Evolutionary conservation across 176 grass and related monocot species (phyloP), one percentile per base, ranked within the genome.

Genomic region (Oryza longistaminata): DNA sequence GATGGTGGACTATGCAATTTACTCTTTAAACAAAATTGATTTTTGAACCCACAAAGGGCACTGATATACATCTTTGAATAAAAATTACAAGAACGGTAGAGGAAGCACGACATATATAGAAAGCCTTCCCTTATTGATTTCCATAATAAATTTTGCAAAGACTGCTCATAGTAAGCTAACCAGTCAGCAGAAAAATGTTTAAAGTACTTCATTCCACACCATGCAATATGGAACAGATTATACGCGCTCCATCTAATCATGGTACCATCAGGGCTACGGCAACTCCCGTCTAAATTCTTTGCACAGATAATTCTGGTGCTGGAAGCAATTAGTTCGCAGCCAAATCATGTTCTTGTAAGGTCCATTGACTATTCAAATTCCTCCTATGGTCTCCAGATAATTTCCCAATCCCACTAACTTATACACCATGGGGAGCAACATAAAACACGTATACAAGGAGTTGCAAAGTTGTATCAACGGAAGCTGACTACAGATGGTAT

Each of bases 1-100:
- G 53, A 62, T 64, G 69, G 25, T 46, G 39, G 17, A 3, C 27
- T 45, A 53, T 46, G 70, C 55, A 44, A 29, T 22, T 74, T 46
- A 31, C 24, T 69, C 52, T 79, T 29, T 21, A 74, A 33, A 73
- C 50, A 65, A 68, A 81, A 69, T 14, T 52, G 21, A 49, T 66
- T 16, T 9, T 66, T 65, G 4, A 53, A 82, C 71, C 66, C 66
- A 29, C 27, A 70, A 77, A 15, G 27, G 82, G 67, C 0, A 81
- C 9, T 34, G 11, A 66, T 3, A 24, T 66, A 31, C 6, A 5
- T 83, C 81, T 12, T 75, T 7, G 33, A 66, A 21, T 14, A 75
- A 81, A 74, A 55, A 40, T 44, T 6, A 75, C 43, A 82, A 76
- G 26, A 71, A 71, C 14, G 2, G 17, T 69, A 48, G 37, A 8